Evolutionary conservation across 23 red algal species (phyloP).

Genomic region (Cyanidium caldarium): DNA sequence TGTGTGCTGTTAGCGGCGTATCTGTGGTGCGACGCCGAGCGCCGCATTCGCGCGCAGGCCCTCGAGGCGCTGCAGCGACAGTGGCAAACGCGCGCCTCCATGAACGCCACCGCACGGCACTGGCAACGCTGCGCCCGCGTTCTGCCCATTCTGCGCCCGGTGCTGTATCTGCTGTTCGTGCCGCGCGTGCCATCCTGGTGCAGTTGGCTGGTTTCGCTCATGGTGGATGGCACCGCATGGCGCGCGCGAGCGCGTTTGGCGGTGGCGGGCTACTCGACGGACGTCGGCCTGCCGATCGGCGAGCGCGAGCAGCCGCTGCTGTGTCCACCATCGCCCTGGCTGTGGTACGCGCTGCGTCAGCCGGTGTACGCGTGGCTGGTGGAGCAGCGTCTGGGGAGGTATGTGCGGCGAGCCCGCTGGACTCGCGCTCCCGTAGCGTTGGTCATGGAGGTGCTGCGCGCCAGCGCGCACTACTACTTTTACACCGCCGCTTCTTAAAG

Average conservation of each 20-base stretch:
- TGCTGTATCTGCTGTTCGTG: neutral
- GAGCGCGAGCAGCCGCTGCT: neutral
- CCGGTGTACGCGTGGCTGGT: neutral
- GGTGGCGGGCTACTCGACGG: neutral
- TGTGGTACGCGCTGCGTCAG: neutral
- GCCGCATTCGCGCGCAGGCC: too few relatives aligned
- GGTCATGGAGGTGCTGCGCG: neutral
- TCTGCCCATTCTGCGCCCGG: neutral
- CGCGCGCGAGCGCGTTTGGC: neutral
- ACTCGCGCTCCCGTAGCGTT: neutral
- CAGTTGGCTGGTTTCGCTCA: neutral
- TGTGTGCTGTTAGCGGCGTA: too few relatives aligned
- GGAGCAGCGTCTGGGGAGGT: neutral
- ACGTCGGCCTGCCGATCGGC: too few relatives aligned
- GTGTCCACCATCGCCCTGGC: neutral
- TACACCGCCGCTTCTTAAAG: neutral
- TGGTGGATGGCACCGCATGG: neutral
- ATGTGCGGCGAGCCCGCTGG: neutral
- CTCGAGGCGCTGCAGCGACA: too few relatives aligned
- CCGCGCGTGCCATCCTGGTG: neutral
- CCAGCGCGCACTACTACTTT: neutral
- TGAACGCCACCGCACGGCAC: too few relatives aligned
- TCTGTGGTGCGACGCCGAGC: too few relatives aligned
- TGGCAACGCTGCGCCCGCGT: too few relatives aligned
- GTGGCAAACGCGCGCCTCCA: too few relatives aligned